A percentile compares a stretch with the other conserved stretches of the same genome.
Evolutionary conservation across 495 filamentous ascomycete genomes (phyloP).

Genomic region (Penicillium chermesinum): DNA sequence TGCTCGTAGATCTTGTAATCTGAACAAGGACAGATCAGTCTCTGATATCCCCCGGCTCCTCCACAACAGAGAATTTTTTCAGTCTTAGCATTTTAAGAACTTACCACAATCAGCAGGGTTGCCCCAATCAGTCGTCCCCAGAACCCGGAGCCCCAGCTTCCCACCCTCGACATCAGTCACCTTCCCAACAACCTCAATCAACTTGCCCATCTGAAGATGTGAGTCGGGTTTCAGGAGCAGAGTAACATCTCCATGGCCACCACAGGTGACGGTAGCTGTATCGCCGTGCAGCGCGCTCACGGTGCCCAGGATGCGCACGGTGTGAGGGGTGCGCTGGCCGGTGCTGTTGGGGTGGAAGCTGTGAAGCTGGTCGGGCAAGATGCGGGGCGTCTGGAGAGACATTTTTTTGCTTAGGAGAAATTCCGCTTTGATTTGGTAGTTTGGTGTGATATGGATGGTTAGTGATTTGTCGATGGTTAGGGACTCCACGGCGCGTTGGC

Average conservation of each 20-base stretch:
- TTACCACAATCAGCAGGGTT: constrained; percentile 38
- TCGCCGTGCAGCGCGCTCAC: constrained; percentile 76
- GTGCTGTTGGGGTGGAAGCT: constrained; percentile 49
- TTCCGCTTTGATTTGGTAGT: no score
- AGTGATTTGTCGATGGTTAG: neutral
- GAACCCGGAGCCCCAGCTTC: constrained; percentile 66
- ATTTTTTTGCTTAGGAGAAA: no score
- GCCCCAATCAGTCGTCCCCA: constrained; percentile 77
- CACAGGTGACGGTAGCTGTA: constrained; percentile 69
- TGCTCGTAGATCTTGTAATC: constrained; percentile 77
- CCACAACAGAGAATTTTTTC: constrained; percentile 1
- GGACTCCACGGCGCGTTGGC: neutral
- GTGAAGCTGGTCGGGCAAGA: constrained; percentile 62
- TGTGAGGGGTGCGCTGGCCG: constrained; percentile 45
- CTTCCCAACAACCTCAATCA: constrained; percentile 87
- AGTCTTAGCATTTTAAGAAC: no score
- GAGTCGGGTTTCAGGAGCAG: constrained; percentile 72
- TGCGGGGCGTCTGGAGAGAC: constrained; percentile 61
- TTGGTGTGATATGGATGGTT: neutral
- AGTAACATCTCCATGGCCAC: constrained; percentile 60
- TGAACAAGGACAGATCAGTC: constrained; percentile 22
- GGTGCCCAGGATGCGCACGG: constrained; percentile 81
- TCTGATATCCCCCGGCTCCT: neutral
- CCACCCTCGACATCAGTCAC: constrained; percentile 56
- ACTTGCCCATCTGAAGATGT: constrained; percentile 71